Evolutionary conservation across 225 moss, liverwort and hornwort species (phyloP).

Genomic region (Climacium dendroides): DNA sequence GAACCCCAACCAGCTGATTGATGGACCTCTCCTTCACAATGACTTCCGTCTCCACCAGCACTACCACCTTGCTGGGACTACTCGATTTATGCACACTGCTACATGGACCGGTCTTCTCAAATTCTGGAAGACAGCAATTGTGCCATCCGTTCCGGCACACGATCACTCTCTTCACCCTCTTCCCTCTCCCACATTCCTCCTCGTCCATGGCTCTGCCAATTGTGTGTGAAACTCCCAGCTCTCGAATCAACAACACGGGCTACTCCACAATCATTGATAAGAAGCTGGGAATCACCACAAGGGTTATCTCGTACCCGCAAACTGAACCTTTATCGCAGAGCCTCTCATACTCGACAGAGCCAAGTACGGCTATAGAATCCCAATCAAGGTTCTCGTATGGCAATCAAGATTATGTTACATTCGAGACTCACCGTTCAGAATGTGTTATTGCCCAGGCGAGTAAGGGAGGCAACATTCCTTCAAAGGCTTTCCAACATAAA

Average conservation of each 20-base stretch:
- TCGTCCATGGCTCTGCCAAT: slow-evolving; percentile 14
- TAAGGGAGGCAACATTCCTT: not conserved
- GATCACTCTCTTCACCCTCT: slow-evolving; percentile 50
- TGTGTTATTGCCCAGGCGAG: not conserved
- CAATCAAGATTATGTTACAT: not conserved
- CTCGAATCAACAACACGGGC: not conserved
- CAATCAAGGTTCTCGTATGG: not conserved
- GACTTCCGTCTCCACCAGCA: not conserved
- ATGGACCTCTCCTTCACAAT: not conserved
- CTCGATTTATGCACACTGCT: not conserved
- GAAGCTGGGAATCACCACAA: not conserved
- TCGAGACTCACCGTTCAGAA: not conserved
- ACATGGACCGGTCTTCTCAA: slow-evolving; percentile 15
- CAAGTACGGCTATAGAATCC: not conserved
- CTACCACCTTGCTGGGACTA: slow-evolving; percentile 4
- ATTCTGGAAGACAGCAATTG: slow-evolving; percentile 44
- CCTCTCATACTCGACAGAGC: not conserved
- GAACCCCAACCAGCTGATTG: slow-evolving; percentile 3
- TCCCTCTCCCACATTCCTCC: slow-evolving; percentile 42
- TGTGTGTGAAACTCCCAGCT: not conserved
- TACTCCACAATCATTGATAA: slow-evolving; percentile 15
- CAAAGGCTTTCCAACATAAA: not conserved
- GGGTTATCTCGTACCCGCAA: not conserved
- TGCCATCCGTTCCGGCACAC: slow-evolving; percentile 54
- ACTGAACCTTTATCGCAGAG: not conserved